These are phyloP conservation scores for Aspergillus puulaauensis DNA, from an alignment of 2,329 filamentous ascomycete species.

Conservation along the genomic window DNA sequence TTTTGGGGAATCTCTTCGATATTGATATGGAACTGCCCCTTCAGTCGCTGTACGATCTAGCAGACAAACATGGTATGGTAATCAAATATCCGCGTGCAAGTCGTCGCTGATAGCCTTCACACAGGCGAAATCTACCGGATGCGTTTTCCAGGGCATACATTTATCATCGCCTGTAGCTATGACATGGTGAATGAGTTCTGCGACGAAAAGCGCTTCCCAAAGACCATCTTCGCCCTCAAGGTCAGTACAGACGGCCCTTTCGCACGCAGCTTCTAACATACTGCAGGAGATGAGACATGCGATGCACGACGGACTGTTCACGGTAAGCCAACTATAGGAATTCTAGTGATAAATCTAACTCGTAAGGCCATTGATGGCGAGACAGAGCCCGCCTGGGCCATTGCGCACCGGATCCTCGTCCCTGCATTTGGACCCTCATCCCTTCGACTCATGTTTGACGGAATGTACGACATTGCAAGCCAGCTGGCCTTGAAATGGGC, in stretches of 20 bases:
- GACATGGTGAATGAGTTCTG: neutral
- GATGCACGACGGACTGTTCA: neutral
- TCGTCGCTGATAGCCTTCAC: neutral
- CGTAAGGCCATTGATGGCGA: neutral
- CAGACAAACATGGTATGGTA: neutral
- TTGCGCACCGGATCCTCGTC: neutral
- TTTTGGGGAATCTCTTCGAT: neutral
- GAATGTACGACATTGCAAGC: neutral
- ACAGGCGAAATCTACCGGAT: neutral
- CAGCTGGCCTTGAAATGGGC: slow-evolving; percentile 2
- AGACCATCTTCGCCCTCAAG: neutral
- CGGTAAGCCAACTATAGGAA: neutral
- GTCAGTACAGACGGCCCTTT: neutral
- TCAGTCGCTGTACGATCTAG: neutral
- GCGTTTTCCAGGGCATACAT: neutral
- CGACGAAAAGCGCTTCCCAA: neutral
- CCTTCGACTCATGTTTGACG: neutral
- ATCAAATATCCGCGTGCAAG: neutral
- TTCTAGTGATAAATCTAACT: neutral
- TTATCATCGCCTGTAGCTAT: neutral
- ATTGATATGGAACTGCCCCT: neutral
- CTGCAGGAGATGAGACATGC: neutral
- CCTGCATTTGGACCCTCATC: slow-evolving; percentile 2
- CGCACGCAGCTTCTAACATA: neutral
- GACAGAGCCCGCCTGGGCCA: neutral